Percentiles rank a stretch among this genome's conserved stretches.
phyloP scores from a whole-genome alignment of 495 filamentous ascomycete genomes.

The Aspergillus nanangensis region DNA sequence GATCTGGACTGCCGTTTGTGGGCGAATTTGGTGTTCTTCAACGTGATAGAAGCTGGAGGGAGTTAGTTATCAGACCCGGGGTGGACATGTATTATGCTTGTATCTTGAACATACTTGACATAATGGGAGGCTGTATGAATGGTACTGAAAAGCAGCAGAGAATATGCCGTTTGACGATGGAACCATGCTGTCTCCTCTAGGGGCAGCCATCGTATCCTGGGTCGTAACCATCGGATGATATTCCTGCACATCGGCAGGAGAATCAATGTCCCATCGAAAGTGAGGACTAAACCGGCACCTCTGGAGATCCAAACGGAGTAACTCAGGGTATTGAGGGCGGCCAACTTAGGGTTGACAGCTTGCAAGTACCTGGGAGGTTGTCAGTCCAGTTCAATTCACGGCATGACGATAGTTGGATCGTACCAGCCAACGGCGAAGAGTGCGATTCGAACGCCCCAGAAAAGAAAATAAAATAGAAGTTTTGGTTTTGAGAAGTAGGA shows the following conservation, averaged over 20 bases:
- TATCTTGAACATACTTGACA: slow-evolving; percentile 70
- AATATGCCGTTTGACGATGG: slow-evolving; percentile 91
- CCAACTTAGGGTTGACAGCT: slow-evolving; percentile 57
- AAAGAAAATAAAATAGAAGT: slow-evolving; percentile 76
- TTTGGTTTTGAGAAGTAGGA: slow-evolving; percentile 63
- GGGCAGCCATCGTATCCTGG: slow-evolving; percentile 82
- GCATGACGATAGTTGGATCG: slow-evolving; percentile 1
- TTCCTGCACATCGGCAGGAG: slow-evolving; percentile 93
- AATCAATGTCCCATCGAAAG: slow-evolving; percentile 82
- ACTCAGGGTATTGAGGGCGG: slow-evolving; percentile 70
- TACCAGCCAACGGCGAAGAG: slow-evolving; percentile 91
- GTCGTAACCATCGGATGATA: slow-evolving; percentile 74
- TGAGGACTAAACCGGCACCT: slow-evolving; percentile 80
- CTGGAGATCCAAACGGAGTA: slow-evolving; percentile 96
- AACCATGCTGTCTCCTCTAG: slow-evolving; percentile 96
- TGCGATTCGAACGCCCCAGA: slow-evolving; percentile 77
- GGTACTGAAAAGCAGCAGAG: slow-evolving; percentile 75
- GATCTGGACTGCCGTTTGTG: slow-evolving; percentile 80
- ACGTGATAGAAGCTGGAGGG: slow-evolving; percentile 83
- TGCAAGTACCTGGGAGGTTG: slow-evolving; percentile 68
- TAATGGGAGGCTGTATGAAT: slow-evolving; percentile 81
- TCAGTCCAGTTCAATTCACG: too few relatives aligned
- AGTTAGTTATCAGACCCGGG: slow-evolving; percentile 20
- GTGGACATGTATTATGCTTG: not conserved
- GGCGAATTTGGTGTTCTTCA: slow-evolving; percentile 78